Evolutionary conservation across 371 early-diverging fungal species (phyloP).

Genomic region (Mortierella sp.): DNA sequence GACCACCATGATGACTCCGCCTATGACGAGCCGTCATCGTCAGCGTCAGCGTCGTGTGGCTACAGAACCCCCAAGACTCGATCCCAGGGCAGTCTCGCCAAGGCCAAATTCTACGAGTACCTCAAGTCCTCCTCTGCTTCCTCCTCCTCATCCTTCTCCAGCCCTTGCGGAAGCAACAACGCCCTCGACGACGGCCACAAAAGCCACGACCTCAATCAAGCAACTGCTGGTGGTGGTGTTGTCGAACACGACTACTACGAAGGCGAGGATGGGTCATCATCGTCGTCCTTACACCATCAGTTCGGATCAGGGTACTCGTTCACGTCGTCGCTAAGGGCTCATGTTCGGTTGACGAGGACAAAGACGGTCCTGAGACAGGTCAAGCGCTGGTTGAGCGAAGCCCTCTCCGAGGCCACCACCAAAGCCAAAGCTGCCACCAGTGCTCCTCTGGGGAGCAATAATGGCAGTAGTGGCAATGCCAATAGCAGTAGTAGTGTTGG

Average conservation of each 20-base stretch:
- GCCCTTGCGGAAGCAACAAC: background rate
- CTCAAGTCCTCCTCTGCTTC: background rate
- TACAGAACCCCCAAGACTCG: background rate
- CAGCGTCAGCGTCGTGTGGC: background rate
- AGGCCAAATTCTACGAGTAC: slow-evolving; percentile 29
- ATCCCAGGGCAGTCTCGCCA: slow-evolving; percentile 16
- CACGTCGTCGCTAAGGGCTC: slow-evolving; percentile 35
- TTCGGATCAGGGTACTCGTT: slow-evolving; percentile 22
- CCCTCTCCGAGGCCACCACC: slow-evolving; percentile 13
- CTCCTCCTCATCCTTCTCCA: background rate
- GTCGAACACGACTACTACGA: background rate
- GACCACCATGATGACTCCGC: slow-evolving; percentile 1
- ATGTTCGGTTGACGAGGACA: slow-evolving; percentile 19
- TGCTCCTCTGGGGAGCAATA: background rate
- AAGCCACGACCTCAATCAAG: background rate
- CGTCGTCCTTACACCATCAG: too few species aligned
- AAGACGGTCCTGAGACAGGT: slow-evolving; percentile 43
- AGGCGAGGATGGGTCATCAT: too few species aligned
- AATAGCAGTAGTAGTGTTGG: too few species aligned
- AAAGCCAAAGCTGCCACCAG: slow-evolving; percentile 24
- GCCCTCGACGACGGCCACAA: background rate
- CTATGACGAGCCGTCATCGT: background rate
- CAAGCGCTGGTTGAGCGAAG: slow-evolving; percentile 30
- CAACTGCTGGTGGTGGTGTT: background rate
- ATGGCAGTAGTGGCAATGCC: too few species aligned